Conservation (phyloP, 768 basidiomycete species). For the Mrakia hoshinonis region DNA sequence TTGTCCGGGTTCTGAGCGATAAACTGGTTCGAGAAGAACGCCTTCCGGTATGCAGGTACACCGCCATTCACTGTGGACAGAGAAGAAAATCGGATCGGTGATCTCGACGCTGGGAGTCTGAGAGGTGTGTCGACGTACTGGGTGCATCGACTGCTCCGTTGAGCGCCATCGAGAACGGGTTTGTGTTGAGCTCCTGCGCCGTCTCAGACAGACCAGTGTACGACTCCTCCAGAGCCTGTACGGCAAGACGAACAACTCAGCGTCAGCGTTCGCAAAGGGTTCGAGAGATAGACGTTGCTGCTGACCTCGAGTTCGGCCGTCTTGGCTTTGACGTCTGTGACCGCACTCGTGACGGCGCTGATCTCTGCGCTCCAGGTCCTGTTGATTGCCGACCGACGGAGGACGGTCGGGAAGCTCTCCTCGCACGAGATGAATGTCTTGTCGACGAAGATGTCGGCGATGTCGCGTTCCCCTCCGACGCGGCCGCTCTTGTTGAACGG, state of each 20-base stretch:
- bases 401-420: constrained; percentile 58
- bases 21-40: constrained; percentile 67
- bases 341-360: constrained; percentile 73
- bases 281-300: not conserved
- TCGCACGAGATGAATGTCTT: constrained; percentile 51
- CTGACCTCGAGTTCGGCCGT: constrained; percentile 56
- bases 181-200: constrained; percentile 56
- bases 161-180: constrained; percentile 72
- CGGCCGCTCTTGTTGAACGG: constrained; percentile 54
- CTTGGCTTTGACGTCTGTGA: constrained; percentile 69
- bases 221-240: constrained; percentile 53
- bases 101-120: not conserved
- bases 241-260: not conserved
- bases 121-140: constrained; percentile 35
- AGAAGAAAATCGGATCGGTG: not conserved
- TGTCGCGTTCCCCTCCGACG: constrained; percentile 29
- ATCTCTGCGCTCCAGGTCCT: constrained; percentile 63
- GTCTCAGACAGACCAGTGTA: constrained; percentile 74
- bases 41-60: constrained; percentile 29
- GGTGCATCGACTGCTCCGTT: constrained; percentile 76
- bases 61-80: constrained; percentile 9
- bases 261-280: not conserved
- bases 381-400: constrained; percentile 78
- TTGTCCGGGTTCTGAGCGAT: constrained; percentile 60
- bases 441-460: constrained; percentile 57